phyloP scores from a whole-genome alignment of 495 filamentous ascomycete species.

The Podospora didyma region DNA sequence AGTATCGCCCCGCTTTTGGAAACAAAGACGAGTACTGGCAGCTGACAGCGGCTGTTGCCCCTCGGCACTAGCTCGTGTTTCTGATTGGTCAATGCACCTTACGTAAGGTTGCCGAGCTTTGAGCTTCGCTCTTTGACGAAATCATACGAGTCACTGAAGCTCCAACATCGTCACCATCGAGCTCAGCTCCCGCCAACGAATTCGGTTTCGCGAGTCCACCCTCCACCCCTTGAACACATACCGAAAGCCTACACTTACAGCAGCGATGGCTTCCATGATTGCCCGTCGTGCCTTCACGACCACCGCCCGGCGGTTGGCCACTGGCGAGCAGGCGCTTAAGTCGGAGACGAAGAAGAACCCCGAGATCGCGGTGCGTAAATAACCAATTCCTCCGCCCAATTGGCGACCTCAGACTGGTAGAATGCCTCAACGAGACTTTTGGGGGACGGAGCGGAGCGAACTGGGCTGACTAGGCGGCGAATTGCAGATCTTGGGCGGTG shows the following conservation, averaged over 20 bases:
- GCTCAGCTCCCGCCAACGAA: conserved; percentile 6
- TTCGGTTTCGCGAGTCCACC: conserved; percentile 3
- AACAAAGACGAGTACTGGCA: neutral
- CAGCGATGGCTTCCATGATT: conserved; percentile 44
- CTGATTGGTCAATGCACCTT: conserved; percentile 8
- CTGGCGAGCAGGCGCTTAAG: conserved; percentile 39
- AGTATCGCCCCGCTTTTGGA: neutral
- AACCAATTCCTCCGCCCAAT: neutral
- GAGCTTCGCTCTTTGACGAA: conserved; percentile 10
- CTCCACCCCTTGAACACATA: conserved; percentile 3
- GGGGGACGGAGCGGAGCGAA: neutral
- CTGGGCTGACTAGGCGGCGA: conserved; percentile 16
- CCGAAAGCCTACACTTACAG: neutral
- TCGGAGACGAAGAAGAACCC: conserved; percentile 50
- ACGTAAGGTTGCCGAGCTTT: conserved; percentile 14
- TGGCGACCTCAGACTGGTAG: neutral
- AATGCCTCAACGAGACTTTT: neutral
- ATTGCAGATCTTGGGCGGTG: conserved; percentile 73
- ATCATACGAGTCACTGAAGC: conserved; percentile 16
- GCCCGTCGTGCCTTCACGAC: conserved; percentile 47
- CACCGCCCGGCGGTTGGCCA: conserved; percentile 38
- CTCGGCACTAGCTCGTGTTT: neutral
- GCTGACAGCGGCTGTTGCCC: neutral
- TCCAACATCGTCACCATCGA: conserved; percentile 2
- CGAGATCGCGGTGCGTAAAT: conserved; percentile 47